phyloP scores from a whole-genome alignment of 1,284 basidiomycete species.

The Cryptococcus sp. region DNA sequence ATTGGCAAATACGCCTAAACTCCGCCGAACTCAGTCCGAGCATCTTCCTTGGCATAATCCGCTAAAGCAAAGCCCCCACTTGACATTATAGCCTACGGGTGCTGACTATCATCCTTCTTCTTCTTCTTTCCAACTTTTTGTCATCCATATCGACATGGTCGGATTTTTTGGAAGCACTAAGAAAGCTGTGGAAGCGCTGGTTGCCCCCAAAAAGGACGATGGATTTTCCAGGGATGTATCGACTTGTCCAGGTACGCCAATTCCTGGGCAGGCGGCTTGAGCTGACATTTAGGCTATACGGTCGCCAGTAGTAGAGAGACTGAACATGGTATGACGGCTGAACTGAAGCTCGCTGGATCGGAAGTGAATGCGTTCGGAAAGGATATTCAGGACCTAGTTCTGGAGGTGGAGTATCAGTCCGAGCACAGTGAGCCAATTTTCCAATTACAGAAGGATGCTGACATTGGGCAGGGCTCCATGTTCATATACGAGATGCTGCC shows the following conservation, averaged over 20 bases:
- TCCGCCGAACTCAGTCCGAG: too few relatives aligned
- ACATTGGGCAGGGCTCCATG: slow-evolving; percentile 53
- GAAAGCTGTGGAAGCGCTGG: neutral
- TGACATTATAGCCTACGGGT: neutral
- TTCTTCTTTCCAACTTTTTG: neutral
- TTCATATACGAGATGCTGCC: slow-evolving; percentile 64
- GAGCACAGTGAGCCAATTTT: slow-evolving; percentile 35
- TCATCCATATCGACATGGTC: neutral
- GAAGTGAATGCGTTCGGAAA: slow-evolving; percentile 68
- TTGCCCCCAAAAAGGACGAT: neutral
- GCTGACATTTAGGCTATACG: slow-evolving; percentile 50
- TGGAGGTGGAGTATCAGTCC: slow-evolving; percentile 39
- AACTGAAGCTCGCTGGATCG: slow-evolving; percentile 57
- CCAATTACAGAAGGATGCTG: slow-evolving; percentile 62
- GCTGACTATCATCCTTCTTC: neutral
- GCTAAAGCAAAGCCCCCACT: too few relatives aligned
- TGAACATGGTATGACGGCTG: slow-evolving; percentile 56
- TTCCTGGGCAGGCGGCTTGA: neutral
- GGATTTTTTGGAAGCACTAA: neutral
- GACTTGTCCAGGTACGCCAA: neutral
- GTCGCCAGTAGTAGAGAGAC: slow-evolving; percentile 47
- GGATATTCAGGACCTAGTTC: slow-evolving; percentile 60
- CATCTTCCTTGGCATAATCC: too few relatives aligned
- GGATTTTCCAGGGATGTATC: neutral
- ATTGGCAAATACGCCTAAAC: too few relatives aligned